Evolutionary conservation across 2,329 filamentous ascomycete genomes (phyloP), one percentile per base, ranked within the genome.

Genomic region (Fusarium globosum): DNA sequence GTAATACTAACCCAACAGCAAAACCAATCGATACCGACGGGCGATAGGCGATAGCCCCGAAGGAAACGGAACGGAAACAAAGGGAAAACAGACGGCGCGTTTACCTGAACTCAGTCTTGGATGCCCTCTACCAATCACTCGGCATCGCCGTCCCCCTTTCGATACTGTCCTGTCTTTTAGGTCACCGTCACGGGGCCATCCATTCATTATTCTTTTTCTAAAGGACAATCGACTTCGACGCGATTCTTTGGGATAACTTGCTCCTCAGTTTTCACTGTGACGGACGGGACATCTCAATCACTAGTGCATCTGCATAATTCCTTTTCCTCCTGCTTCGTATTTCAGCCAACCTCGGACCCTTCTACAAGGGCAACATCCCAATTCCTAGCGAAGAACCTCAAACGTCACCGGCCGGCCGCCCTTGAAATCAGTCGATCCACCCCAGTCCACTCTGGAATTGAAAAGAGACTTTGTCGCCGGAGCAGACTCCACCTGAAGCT

Each of bases 391-490:
- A 60, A 58, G 56, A 74, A 73, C 56, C 45, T 71, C 71, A 55
- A 68, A 74, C 72, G 72, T 74, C 72, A 74, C 71, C 59, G 46
- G 52, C 67, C 65, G 51, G 68, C 49, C 71, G 68, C 72, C 72
- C 72, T 74, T 66, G 53, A 66, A 74, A 74, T 69, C 72, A 70
- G 72, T 60, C 64, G 68, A 74, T 74, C 72, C 72, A 74, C 72
- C 60, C 72, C 56, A 69, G 71, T 65, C 68, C 63, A 69, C 49
- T 61, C 46, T 68, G 58, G 62, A 71, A 63, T 59, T 55, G 56
- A 53, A 62, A 63, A 72, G 62, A 65, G 63, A 60, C 65, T 63
- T 74, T 56, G 41, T 71, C 65, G 59, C 66, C 57, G 38, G 55
- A 73, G 72, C 59, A 48, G 60, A 61, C 71, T 74, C 68, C 68